Percentiles rank a stretch among this genome's conserved stretches.
These are phyloP conservation scores for Aspergillus ustus DNA, from an alignment of 2,329 filamentous ascomycete genomes.

Conservation along the genomic window DNA sequence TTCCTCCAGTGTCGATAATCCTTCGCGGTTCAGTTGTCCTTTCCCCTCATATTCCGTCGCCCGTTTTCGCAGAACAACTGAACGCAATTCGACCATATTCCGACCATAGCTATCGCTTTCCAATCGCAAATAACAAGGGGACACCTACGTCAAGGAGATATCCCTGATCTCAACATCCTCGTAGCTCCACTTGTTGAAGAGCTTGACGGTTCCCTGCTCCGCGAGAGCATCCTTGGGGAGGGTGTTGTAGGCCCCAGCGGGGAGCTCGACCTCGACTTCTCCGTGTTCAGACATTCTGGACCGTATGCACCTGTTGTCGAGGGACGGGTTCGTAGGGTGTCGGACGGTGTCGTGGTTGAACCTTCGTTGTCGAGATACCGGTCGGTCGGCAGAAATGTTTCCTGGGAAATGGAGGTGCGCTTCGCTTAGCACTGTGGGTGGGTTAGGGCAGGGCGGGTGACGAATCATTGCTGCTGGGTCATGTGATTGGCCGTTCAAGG, in stretches of 20 bases:
- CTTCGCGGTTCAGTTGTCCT: constrained; percentile 10
- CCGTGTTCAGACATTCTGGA: constrained; percentile 87
- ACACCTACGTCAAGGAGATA: constrained; percentile 97
- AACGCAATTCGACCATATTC: constrained; percentile 10
- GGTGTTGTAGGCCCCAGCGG: constrained; percentile 70
- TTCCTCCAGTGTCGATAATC: constrained; percentile 14
- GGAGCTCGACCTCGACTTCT: constrained; percentile 89
- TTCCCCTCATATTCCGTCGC: constrained; percentile 13
- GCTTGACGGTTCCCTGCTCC: constrained; percentile 90
- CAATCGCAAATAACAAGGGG: constrained; percentile 32
- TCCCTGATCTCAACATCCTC: constrained; percentile 99
- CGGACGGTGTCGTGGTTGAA: constrained; percentile 45
- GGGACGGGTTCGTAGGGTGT: constrained; percentile 45
- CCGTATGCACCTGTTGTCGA: constrained; percentile 45
- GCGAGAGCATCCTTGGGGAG: constrained; percentile 91
- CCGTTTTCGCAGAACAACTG: constrained; percentile 14
- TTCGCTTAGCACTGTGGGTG: constrained; percentile 51
- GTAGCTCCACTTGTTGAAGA: constrained; percentile 99
- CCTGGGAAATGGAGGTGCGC: constrained; percentile 46
- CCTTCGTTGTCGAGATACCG: constrained; percentile 41
- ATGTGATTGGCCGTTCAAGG: constrained; percentile 28
- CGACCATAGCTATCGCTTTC: background rate
- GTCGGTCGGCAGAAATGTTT: constrained; percentile 44
- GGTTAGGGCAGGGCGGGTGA: constrained; percentile 39
- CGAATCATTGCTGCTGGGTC: constrained; percentile 29